Percentiles rank a stretch among this genome's conserved stretches.
Conservation (phyloP, 2,329 filamentous ascomycete species). For the Aspergillus japonicus region DNA sequence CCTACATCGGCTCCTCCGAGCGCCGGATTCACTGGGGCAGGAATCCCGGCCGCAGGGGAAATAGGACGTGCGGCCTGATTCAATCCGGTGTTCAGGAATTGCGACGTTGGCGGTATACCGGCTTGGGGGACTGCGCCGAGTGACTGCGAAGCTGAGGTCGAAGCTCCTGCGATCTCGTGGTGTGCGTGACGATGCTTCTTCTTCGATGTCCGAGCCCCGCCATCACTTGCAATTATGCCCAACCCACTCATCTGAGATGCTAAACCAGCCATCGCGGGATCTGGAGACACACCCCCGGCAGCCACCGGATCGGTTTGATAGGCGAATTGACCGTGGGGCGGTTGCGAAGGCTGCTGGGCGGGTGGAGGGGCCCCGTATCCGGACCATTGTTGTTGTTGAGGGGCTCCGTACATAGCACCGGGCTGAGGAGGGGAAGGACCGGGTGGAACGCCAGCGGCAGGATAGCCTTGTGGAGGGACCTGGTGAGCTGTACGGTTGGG, state of each 20-base stretch:
- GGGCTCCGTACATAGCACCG: conserved; percentile 36
- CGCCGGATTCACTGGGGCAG: conserved; percentile 44
- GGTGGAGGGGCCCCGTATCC: conserved; percentile 25
- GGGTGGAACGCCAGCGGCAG: conserved; percentile 35
- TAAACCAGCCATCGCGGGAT: conserved; percentile 41
- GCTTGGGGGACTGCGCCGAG: conserved; percentile 56
- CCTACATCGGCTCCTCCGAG: conserved; percentile 54
- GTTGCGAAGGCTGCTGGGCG: conserved; percentile 25
- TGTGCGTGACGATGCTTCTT: conserved; percentile 96
- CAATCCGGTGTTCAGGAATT: conserved; percentile 59
- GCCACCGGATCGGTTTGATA: conserved; percentile 31
- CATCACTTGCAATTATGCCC: conserved; percentile 59
- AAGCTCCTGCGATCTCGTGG: conserved; percentile 75
- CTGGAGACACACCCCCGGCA: conserved; percentile 24
- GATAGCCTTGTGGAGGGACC: conserved; percentile 53
- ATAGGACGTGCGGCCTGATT: conserved; percentile 37
- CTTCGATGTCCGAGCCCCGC: conserved; percentile 54
- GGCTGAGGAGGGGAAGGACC: conserved; percentile 41
- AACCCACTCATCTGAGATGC: conserved; percentile 74
- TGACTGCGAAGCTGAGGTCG: conserved; percentile 53
- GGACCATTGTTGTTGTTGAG: conserved; percentile 34
- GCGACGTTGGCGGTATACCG: conserved; percentile 52
- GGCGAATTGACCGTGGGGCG: conserved; percentile 25
- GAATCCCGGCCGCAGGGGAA: conserved; percentile 29
- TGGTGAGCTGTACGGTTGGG: conserved; percentile 51